Base-by-base conservation (phyloP, 352 stramenopile species). In the Phytopythium oedochilum region DNA sequence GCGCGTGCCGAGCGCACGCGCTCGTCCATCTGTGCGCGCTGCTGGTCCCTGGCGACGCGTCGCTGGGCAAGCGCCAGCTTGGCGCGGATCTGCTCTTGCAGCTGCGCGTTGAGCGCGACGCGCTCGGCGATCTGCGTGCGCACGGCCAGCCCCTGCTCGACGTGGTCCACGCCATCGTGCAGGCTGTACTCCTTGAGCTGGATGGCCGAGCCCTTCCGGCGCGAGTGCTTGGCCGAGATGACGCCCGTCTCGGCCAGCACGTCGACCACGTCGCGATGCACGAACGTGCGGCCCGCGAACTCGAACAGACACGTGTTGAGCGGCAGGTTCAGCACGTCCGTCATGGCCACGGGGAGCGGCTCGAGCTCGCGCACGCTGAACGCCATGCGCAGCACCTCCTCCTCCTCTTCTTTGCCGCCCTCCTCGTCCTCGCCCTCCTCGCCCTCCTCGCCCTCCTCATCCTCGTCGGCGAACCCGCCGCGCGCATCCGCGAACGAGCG, bases 221-320 rank as follows among this genome's bases (percentile, higher is more conserved):
- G 71, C 40, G 80, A 85, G 60, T 85, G 71, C 55, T 90, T 89
- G 3, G 63, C 52, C 3, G 79, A 67, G 26, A 90, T 88, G 25
- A 88, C 70, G 22, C 79, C 79, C 42, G 68, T 77, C 18, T 92
- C 78, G 42, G 73, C 71, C 28, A 92, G 58, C 35, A 89, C 58
- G 47, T 92, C 79, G 45, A 86, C 61, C 48, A 89, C 69, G 38
- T 88, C 79, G 40, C 78, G 78, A 35, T 88, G 76, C 40, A 92
- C 78, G 54, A 86, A 90, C 26, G 60, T 66, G 25, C 82, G 69
- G 12, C 76, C 73, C 22, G 71, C 75, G 53, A 92, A 89, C 61
- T 92, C 82, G 15, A 92, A 86, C 12, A 92, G 65, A 52, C 79
- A 90, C 51, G 82, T 90, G 48, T 92, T 92, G 47, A 92, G 55